Conservation (phyloP, 139 green algal species). For the Mesostigma viride region DNA sequence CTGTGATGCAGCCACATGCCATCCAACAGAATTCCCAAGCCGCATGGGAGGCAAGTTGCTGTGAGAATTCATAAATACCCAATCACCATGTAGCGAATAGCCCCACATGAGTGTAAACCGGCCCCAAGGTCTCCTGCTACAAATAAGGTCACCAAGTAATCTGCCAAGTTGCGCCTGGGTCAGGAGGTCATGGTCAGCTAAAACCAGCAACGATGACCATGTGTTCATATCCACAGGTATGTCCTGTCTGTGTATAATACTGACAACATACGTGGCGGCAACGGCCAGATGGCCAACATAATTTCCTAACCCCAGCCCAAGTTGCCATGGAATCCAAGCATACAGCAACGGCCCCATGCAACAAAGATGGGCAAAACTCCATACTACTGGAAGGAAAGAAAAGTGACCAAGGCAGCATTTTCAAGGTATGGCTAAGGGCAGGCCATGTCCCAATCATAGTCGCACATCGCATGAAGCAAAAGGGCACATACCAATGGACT, state of each 20-base stretch:
- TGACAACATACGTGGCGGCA: too few relatives aligned
- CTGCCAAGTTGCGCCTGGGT: too few relatives aligned
- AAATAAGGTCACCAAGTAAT: background rate
- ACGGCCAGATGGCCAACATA: too few relatives aligned
- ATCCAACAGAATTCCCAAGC: background rate
- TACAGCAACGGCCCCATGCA: background rate
- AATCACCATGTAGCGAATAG: background rate
- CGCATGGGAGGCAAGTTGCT: background rate
- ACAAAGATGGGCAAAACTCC: background rate
- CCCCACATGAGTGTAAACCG: background rate
- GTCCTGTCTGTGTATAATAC: too few relatives aligned
- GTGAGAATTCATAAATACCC: background rate
- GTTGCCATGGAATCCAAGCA: background rate
- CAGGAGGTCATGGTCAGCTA: too few relatives aligned
- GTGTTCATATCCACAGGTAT: too few relatives aligned
- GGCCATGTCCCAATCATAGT: background rate
- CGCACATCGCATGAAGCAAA: background rate
- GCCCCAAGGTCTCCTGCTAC: background rate
- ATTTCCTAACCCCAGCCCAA: too few relatives aligned
- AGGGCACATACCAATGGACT: slow-evolving; percentile 62
- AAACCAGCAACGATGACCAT: too few relatives aligned
- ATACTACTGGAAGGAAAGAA: background rate
- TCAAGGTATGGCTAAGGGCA: background rate
- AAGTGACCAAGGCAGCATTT: background rate
- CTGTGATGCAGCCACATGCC: slow-evolving; percentile 19